A percentile compares a stretch with the other conserved stretches of the same genome.
phyloP scores from a whole-genome alignment of 176 grass and related monocot genomes.

The Avena atlantica region DNA sequence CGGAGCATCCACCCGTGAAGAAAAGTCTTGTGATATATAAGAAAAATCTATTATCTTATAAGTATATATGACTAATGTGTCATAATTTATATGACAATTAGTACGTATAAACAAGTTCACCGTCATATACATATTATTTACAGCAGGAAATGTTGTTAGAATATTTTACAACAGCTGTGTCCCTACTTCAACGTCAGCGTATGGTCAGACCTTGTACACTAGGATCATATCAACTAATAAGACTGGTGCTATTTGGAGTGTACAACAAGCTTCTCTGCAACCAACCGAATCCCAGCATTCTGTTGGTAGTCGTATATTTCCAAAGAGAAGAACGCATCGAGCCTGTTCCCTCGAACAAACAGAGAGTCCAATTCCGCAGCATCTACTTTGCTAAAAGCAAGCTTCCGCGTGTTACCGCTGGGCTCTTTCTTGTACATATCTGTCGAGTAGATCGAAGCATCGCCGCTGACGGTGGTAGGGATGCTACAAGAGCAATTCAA shows the following conservation, averaged over 20 bases:
- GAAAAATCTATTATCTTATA: no score
- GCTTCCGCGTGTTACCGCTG: slow-evolving; percentile 67
- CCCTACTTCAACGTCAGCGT: slow-evolving; percentile 37
- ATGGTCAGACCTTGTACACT: slow-evolving; percentile 31
- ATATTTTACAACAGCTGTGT: not conserved
- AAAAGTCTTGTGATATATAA: no score
- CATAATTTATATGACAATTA: no score
- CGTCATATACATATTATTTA: no score
- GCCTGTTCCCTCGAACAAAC: slow-evolving; percentile 56
- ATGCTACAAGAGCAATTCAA: slow-evolving; percentile 65
- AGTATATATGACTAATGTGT: no score
- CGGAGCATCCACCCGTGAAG: no score
- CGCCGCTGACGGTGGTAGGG: slow-evolving; percentile 49
- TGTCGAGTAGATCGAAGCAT: slow-evolving; percentile 55
- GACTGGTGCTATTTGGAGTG: slow-evolving; percentile 47
- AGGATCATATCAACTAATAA: slow-evolving; percentile 20
- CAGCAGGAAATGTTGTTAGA: not conserved
- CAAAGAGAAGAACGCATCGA: slow-evolving; percentile 74
- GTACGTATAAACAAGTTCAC: no score
- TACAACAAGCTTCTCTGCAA: slow-evolving; percentile 77
- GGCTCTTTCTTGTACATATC: slow-evolving; percentile 80
- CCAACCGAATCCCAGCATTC: slow-evolving; percentile 71
- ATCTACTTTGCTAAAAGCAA: slow-evolving; percentile 72
- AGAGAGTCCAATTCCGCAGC: slow-evolving; percentile 56
- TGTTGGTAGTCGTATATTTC: slow-evolving; percentile 85